Base-by-base conservation (phyloP, 495 filamentous ascomycete species). In the Aspergillus leporis region DNA sequence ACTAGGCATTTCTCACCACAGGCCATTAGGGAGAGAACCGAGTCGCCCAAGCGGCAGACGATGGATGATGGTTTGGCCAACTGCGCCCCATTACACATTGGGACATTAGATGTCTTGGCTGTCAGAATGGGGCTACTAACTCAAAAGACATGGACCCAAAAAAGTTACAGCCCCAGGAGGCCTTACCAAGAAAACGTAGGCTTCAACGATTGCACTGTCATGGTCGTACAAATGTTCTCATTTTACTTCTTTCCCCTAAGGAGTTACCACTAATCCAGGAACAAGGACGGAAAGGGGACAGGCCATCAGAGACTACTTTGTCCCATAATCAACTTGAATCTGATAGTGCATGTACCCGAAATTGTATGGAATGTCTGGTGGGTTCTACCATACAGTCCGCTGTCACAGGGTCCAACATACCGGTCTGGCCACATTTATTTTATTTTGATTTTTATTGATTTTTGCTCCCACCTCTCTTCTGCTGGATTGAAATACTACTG, bases 271-370 rank as follows among this genome's bases (percentile, higher is more conserved):
- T 36, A 36, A 36, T 36, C 1, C 34, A 36, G 34, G 34, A 36
- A 36, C 34, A 2, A 36, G 34, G 34, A 36, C 8, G 34, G 34
- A 36, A 36, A 36, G 34, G 34, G 34, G 9, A 36, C 9, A 36
- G 32, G 13, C 25, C 6, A 28, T 28, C 1, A 10, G 10, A 36
- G 5, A 43, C 5, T 19, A 43, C 8, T 18, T 18, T 43, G 8
- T 43, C 21, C 19, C 14, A 41, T 53, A 40, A 53, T 53, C 51
- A 53, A 53, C 13, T 28, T 53, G 51, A 53, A 53, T 53, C 51
- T 1, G 34, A 53, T 53, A 40, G 32, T 38, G 32, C 19, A 8
- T 23, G 22, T 38, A 12, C 5, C 13, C 16, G 51, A 53, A 53
- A 53, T 53, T 53, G 32, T 13, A 53, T 53, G 51, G 51, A 40